Conservation (phyloP, 306 rosid species). For the Castanea crenata region DNA sequence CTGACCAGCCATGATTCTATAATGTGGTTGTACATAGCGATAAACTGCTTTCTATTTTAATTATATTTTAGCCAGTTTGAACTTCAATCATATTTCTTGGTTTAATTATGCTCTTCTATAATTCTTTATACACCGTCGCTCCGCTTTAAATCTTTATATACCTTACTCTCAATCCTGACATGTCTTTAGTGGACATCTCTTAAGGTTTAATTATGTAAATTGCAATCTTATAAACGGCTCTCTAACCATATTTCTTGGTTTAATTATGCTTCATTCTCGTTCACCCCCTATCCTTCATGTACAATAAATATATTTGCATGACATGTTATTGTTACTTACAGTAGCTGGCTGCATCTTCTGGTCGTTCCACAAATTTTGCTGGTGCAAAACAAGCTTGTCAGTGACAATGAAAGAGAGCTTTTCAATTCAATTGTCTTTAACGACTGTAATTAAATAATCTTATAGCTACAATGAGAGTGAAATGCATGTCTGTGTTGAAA, state of each 20-base stretch:
- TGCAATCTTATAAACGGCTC: neutral
- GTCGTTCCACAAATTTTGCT: neutral
- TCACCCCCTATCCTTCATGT: neutral
- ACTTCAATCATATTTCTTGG: neutral
- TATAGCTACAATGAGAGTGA: too few relatives aligned
- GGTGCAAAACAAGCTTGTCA: neutral
- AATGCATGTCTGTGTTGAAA: too few relatives aligned
- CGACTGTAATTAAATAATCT: too few relatives aligned
- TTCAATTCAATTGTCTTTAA: neutral
- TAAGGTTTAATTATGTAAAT: neutral
- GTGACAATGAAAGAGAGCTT: neutral
- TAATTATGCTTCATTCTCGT: neutral
- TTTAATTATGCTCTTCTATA: neutral
- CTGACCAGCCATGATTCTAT: neutral
- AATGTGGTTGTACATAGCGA: neutral
- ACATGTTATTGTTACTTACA: neutral
- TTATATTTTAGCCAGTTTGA: neutral
- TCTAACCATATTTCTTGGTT: neutral
- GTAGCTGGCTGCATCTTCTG: neutral
- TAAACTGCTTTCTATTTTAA: neutral
- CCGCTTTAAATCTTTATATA: neutral
- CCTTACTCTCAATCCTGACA: neutral
- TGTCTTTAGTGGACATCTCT: neutral
- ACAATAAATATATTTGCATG: neutral
- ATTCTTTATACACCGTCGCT: too few relatives aligned